These are phyloP conservation scores for Carnegiea gigantea DNA, from an alignment of 179 eudicot species.

Conservation along the genomic window DNA sequence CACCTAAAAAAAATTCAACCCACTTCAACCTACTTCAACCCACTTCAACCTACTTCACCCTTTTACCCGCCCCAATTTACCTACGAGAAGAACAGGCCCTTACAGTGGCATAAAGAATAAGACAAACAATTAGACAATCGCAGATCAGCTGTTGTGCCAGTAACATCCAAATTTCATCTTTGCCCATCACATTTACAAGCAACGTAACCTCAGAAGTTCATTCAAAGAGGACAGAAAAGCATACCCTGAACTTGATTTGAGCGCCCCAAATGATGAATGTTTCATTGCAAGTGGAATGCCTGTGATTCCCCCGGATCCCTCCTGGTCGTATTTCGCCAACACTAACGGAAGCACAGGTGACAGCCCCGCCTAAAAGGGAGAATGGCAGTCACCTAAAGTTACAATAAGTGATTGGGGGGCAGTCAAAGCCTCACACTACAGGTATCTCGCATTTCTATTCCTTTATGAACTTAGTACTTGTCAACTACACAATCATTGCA, in stretches of 20 bases:
- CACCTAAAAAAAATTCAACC: too few relatives aligned
- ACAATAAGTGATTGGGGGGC: neutral
- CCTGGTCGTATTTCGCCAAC: conserved; percentile 84
- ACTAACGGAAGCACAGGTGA: conserved; percentile 67
- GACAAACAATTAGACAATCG: too few relatives aligned
- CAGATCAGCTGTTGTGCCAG: too few relatives aligned
- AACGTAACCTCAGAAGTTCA: neutral
- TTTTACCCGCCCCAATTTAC: too few relatives aligned
- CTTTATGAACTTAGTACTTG: neutral
- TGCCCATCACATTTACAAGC: neutral
- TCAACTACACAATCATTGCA: neutral
- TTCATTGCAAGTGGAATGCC: conserved; percentile 82
- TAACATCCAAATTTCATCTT: too few relatives aligned
- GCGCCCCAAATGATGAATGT: conserved; percentile 95
- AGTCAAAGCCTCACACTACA: neutral
- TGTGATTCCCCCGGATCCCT: conserved; percentile 79
- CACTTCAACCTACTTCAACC: too few relatives aligned
- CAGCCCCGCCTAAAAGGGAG: conserved; percentile 65
- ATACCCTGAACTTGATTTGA: conserved; percentile 76
- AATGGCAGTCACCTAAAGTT: neutral
- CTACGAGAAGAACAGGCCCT: too few relatives aligned
- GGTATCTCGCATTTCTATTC: neutral
- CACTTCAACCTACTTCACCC: too few relatives aligned
- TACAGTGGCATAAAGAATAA: too few relatives aligned
- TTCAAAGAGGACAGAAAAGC: conserved; percentile 15